Base-by-base conservation (phyloP, 495 filamentous ascomycete species). In the Mycothermus thermophilus region DNA sequence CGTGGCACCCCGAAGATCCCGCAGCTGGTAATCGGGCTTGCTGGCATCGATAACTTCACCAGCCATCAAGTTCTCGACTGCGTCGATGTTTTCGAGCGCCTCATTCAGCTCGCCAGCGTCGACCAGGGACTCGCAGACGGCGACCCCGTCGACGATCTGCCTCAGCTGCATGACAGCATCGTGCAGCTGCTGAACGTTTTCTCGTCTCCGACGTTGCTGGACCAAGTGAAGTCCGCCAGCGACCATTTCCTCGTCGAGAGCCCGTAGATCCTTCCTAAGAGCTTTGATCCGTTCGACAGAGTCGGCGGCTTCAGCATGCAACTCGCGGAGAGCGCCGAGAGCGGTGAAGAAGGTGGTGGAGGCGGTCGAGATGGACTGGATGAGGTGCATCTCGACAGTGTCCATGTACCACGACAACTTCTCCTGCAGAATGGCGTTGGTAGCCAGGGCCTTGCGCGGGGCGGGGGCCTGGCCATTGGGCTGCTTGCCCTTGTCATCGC, bases 341-440 rank as follows among this genome's bases (percentile, higher is more conserved):
- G 92, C 90, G 0, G 84, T 88, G 50, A 99, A 99, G 62, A 99
- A 99, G 0, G 87, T 93, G 6, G 82, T 83, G 1, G 87, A 94
- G 1, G 92, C 90, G 0, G 79, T 86, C 2, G 88, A 93, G 14
- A 99, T 96, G 0, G 86, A 93, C 2, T 82, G 86, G 38, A 99
- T 96, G 7, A 99, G 68, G 52, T 99, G 90, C 32, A 96, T 83
- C 50, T 99, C 90, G 13, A 99, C 82, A 0, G 92, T 99, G 52
- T 99, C 90, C 90, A 99, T 95, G 47, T 99, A 99, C 90, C 90
- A 99, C 1, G 88, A 95, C 3, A 99, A 67, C 52, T 99, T 99
- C 50, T 99, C 90, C 52, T 99, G 90, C n/a, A 99, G 59, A 29
- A 99, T 96, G 1, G 90, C 90, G 60, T 99, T 99, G 0, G 86